Evolutionary conservation across 108 stramenopile species (phyloP).

Genomic region (Stephanodiscus minutulus): DNA sequence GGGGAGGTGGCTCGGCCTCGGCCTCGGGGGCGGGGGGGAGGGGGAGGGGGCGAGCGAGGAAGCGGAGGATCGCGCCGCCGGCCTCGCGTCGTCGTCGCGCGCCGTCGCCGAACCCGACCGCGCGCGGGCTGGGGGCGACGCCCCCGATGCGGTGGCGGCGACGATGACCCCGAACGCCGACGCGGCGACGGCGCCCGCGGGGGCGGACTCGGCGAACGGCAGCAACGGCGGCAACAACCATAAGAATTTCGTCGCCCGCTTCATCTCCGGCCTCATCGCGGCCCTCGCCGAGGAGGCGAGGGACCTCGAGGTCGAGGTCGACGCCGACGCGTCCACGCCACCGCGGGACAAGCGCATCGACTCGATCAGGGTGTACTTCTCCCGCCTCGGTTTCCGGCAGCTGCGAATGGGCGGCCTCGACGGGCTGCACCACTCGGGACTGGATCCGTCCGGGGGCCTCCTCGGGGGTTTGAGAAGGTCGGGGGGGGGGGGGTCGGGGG

Average conservation of each 20-base stretch:
- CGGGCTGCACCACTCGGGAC: constrained; percentile 13
- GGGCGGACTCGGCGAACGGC: background rate
- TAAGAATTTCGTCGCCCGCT: constrained; percentile 62
- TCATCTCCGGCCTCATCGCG: constrained; percentile 77
- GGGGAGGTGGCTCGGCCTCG: background rate
- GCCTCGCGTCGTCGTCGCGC: too few relatives aligned
- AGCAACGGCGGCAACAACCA: constrained; percentile 16
- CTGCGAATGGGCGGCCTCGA: constrained; percentile 69
- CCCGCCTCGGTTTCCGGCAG: constrained; percentile 72
- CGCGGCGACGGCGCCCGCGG: background rate
- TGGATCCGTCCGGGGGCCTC: constrained; percentile 16
- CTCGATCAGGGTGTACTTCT: constrained; percentile 76
- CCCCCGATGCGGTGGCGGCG: too few relatives aligned
- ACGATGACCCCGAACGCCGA: background rate
- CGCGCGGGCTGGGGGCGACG: too few relatives aligned
- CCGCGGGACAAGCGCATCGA: constrained; percentile 77
- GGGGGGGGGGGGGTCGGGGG: background rate
- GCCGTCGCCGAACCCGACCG: too few relatives aligned
- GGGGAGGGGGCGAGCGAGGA: background rate
- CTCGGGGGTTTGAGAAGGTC: background rate
- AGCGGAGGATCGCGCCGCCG: background rate
- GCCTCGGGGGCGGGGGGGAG: too few relatives aligned
- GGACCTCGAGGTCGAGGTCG: constrained; percentile 69
- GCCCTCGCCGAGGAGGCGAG: constrained; percentile 78
- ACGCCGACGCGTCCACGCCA: constrained; percentile 53